phyloP scores from a whole-genome alignment of 192 early-diverging fungal genomes.

The Coemansia erecta region DNA sequence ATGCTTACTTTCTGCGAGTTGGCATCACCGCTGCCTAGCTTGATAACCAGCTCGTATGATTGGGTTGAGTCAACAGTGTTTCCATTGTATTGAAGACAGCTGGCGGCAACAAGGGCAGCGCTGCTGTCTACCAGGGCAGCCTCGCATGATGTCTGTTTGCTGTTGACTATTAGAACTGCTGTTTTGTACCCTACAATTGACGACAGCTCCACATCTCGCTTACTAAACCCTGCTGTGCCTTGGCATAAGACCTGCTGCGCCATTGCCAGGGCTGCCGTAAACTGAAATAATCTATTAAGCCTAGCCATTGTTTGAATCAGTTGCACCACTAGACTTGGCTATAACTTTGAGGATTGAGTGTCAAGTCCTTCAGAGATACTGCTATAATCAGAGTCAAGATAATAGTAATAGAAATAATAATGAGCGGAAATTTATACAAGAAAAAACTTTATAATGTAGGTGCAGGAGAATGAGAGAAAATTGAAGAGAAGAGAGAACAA shows the following conservation, averaged over 20 bases:
- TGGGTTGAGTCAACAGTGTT: conserved; percentile 7
- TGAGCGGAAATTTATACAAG: background rate
- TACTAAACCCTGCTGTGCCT: background rate
- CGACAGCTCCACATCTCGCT: conserved; percentile 18
- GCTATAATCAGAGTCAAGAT: background rate
- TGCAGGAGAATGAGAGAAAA: background rate
- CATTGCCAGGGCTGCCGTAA: background rate
- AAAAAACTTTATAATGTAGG: background rate
- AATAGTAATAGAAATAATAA: background rate
- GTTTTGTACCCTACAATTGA: conserved; percentile 15
- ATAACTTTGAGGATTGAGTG: no score
- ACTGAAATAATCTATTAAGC: background rate
- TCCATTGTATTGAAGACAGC: conserved; percentile 21
- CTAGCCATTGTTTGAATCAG: no score
- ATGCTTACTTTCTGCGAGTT: conserved; percentile 14
- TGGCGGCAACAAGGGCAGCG: conserved; percentile 38
- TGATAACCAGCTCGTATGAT: conserved; percentile 21
- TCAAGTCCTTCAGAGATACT: background rate
- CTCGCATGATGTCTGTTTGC: conserved; percentile 41
- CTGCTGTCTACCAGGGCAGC: conserved; percentile 35
- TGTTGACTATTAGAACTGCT: conserved; percentile 27
- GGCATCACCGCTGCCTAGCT: conserved; percentile 15
- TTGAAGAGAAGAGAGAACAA: background rate
- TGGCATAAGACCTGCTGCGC: background rate
- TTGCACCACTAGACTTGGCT: no score